These are phyloP conservation scores for Dioscorea alata DNA, from an alignment of 106 monocot species.

Conservation along the genomic window DNA sequence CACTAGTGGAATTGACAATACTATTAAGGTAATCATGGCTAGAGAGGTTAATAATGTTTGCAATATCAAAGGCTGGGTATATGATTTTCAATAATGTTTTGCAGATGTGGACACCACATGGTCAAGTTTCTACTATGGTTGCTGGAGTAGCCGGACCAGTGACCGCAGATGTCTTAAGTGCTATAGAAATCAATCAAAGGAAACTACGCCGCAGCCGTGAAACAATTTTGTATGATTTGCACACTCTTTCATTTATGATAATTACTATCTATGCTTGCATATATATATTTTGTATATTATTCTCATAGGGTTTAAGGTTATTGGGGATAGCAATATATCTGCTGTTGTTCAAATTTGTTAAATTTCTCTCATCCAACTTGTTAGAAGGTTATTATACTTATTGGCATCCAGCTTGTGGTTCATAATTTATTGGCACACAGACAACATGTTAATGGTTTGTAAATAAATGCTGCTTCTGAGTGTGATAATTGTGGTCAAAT, in stretches of 20 bases:
- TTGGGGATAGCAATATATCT: too few relatives aligned
- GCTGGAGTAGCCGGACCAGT: constrained; percentile 84
- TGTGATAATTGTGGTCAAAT: too few relatives aligned
- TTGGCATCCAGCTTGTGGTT: too few relatives aligned
- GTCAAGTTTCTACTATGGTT: constrained; percentile 56
- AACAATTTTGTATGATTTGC: constrained; percentile 54
- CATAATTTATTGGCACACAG: too few relatives aligned
- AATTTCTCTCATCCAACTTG: too few relatives aligned
- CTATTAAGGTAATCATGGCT: constrained; percentile 63
- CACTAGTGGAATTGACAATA: constrained; percentile 94
- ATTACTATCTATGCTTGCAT: background rate
- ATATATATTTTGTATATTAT: too few relatives aligned
- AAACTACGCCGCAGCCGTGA: constrained; percentile 52
- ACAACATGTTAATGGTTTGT: too few relatives aligned
- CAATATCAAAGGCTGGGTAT: background rate
- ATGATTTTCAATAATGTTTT: constrained; percentile 1
- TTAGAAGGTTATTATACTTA: too few relatives aligned
- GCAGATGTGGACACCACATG: constrained; percentile 86
- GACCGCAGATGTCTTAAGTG: constrained; percentile 50
- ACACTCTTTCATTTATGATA: background rate
- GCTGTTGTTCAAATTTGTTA: too few relatives aligned
- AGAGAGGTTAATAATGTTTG: background rate
- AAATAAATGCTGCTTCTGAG: too few relatives aligned
- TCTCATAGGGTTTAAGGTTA: too few relatives aligned
- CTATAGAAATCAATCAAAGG: constrained; percentile 71